phyloP scores from a whole-genome alignment of 169 alveolate genomes.

The Cardiosporidium cionae region DNA sequence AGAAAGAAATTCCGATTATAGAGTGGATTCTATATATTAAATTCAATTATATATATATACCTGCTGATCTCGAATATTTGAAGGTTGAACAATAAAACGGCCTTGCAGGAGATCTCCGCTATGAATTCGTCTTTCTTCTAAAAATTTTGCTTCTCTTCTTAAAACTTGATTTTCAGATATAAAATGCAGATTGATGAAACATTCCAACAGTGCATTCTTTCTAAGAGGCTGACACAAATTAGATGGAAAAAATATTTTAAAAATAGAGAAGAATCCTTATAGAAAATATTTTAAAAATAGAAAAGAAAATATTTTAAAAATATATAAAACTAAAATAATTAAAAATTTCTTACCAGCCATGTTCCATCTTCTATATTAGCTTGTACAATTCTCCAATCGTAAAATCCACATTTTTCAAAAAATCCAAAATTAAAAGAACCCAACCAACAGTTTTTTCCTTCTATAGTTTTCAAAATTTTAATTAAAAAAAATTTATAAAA shows the following conservation, averaged over 20 bases:
- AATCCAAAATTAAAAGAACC: slow-evolving; percentile 54
- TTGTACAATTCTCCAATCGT: slow-evolving; percentile 73
- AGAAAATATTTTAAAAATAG: not conserved
- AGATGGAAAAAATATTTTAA: not conserved
- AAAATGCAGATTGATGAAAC: not conserved
- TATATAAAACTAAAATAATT: too few species aligned
- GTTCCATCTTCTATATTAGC: slow-evolving; percentile 54
- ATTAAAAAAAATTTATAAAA: not conserved
- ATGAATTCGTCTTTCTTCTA: not conserved
- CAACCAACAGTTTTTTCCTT: slow-evolving; percentile 30
- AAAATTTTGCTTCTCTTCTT: not conserved
- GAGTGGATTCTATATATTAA: too few species aligned
- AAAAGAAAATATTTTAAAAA: too few species aligned
- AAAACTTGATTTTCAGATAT: not conserved
- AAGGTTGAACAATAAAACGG: slow-evolving; percentile 68
- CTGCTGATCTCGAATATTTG: slow-evolving; percentile 20
- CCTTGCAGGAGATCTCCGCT: slow-evolving; percentile 49
- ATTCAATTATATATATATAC: too few species aligned
- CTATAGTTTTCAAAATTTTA: slow-evolving; percentile 14
- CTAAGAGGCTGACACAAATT: not conserved
- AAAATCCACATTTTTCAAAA: slow-evolving; percentile 77
- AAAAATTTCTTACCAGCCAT: slow-evolving; percentile 12
- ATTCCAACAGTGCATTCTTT: too few species aligned
- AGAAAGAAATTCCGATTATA: too few species aligned
- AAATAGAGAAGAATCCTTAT: not conserved